Evolutionary conservation across 75 land plant species (phyloP).

Genomic region (Picea sitchensis): DNA sequence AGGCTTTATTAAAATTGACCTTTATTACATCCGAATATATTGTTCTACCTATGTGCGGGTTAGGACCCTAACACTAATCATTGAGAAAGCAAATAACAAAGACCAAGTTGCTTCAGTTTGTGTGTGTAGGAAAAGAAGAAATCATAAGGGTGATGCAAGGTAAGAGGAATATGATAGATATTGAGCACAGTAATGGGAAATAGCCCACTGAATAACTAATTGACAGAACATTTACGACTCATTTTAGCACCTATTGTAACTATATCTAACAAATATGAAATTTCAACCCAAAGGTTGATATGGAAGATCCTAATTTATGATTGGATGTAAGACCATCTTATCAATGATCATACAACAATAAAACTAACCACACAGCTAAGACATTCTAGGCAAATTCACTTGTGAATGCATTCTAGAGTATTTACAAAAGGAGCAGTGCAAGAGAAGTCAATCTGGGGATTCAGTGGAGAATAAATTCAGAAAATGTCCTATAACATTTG

Average conservation of each 20-base stretch:
- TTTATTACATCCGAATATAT: too few species aligned
- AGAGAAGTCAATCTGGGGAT: neutral
- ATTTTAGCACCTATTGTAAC: too few species aligned
- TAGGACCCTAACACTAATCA: too few species aligned
- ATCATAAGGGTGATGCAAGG: neutral
- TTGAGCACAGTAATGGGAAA: neutral
- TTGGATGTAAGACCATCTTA: neutral
- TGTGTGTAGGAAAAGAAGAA: neutral
- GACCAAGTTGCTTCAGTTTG: neutral
- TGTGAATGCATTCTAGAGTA: slow-evolving; percentile 3
- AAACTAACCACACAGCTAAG: neutral
- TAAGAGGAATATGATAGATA: neutral
- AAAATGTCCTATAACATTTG: neutral
- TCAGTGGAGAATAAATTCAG: neutral
- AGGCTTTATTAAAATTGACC: too few species aligned
- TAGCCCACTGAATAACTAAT: neutral
- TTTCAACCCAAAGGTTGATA: too few species aligned
- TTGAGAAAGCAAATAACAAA: too few species aligned
- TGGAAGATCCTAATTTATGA: neutral
- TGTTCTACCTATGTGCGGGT: too few species aligned
- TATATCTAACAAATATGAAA: too few species aligned
- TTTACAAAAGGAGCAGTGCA: neutral
- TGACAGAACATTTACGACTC: neutral
- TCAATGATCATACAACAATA: neutral
- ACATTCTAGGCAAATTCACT: neutral